Base-by-base conservation (phyloP, 129 eudicot genomes). In the Artemisia tridentata region DNA sequence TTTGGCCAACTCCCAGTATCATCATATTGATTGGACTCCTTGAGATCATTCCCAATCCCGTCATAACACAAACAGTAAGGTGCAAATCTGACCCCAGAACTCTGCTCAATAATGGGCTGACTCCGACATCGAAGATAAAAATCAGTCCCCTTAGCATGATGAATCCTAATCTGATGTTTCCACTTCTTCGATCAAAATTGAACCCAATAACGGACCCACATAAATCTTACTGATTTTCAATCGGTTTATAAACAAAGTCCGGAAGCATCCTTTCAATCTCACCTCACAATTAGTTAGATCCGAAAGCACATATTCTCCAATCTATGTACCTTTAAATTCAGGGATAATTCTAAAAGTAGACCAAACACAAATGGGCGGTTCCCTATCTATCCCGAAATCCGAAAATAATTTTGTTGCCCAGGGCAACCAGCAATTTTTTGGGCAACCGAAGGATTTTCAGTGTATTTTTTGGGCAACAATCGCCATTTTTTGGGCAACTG, bases 1-100 rank as follows among this genome's bases (percentile, higher is more conserved):
- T 92, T 86, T 7, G 80, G 85, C 98, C 96, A 92, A 72, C 79
- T 89, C 78, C 90, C 88, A 11, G 88, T 85, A 82, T 89, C 96
- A 65, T 85, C 92, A 18, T 72, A 75, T 57, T 89, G 84, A 70
- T 84, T 85, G 0, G 92, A 89, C 65, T 79, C 86, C 63, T 74
- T 76, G 11, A 91, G 86, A 64, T 91, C 89, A 51, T 45, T 72
- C 54, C 85, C 95, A 47, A 85, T 78, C 67, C 88, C 91, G 57
- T 81, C 83, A 57, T 91, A 88, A 25, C 58, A 65, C 80, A 88
- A 77, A 74, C 84, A 69, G 58, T 84, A 88, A 0, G 97, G 93
- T 11, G 91, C 96, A 72, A 91, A 88, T 67, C 92, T 80, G 63
- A 86, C 89, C 34, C 82, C 90, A 76, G 47, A 59, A 66, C 96